Base-by-base conservation (phyloP, 1,284 basidiomycete genomes). In the Ustilago lituana region DNA sequence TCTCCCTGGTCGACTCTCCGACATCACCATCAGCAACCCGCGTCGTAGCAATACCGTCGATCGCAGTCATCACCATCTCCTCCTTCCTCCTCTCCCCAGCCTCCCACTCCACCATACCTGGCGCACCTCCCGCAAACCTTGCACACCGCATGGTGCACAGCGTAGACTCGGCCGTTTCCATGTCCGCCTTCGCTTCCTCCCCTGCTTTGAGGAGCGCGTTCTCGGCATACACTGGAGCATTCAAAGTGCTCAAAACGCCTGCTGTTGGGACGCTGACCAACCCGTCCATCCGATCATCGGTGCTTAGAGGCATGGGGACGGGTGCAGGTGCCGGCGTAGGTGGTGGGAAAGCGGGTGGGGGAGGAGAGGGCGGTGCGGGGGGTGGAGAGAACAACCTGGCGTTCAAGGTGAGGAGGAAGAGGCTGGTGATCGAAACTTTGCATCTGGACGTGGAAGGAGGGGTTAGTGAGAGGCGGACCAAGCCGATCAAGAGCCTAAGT, bases 381-480 rank as follows among this genome's bases (percentile, higher is more conserved):
- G 80, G 78, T 3, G 76, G 80, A 26, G 85, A 97, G 83, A 97
- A 98, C 83, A 97, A 98, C 76, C 86, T 98, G 15, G 93, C 91
- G 6, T 98, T 98, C 87, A 92, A 90, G 81, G 91, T 93, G 74
- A 94, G 90, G 77, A 86, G 94, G 63, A 93, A 92, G 80, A 84
- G 91, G 33, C 85, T 97, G 45, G 85, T 95, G 20, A 88, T 98
- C 69, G 94, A 98, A 84, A 97, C 93, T 20, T 84, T 97, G 57
- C 93, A 96, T 84, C 85, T 97, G 11, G 95, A 94, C 77, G 86
- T 93, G 4, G 94, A 96, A 80, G 94, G 94, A 10, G 94, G 94
- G 5, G 89, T 93, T 5, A 87, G 89, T 12, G 94, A 96, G 82
- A 85, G 94, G 4, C 33, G 75, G 17, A 74, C 73, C 1, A 73